phyloP scores from a whole-genome alignment of 176 grass and related monocot genomes.

The Bothriochloa decipiens region DNA sequence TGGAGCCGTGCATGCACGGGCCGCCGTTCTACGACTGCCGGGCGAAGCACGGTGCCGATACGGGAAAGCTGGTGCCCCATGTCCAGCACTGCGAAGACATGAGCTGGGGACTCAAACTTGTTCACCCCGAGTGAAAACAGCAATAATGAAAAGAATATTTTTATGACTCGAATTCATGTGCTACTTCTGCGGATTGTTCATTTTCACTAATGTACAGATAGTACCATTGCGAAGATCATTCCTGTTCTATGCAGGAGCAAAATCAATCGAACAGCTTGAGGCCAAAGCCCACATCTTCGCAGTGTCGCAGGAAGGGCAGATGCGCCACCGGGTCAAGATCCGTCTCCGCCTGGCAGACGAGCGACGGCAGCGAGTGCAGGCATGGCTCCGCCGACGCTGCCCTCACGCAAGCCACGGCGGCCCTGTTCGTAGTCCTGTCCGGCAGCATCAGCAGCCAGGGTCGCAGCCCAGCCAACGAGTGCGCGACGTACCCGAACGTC shows the following conservation, averaged over 20 bases:
- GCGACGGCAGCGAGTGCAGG: constrained; percentile 68
- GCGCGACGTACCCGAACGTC: constrained; percentile 78
- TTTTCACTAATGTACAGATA: no score
- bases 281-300: constrained; percentile 59
- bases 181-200: no score
- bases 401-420: constrained; percentile 49
- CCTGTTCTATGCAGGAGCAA: no score
- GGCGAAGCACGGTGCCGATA: constrained; percentile 33
- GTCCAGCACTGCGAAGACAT: constrained; percentile 58
- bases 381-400: constrained; percentile 73
- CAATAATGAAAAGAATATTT: constrained; percentile 15
- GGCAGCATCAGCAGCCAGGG: constrained; percentile 44
- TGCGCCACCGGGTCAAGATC: constrained; percentile 37
- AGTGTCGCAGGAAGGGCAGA: constrained; percentile 56
- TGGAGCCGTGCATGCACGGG: constrained; percentile 52
- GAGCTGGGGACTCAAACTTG: constrained; percentile 57
- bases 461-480: constrained; percentile 59
- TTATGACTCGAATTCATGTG: not conserved
- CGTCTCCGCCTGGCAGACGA: constrained; percentile 53
- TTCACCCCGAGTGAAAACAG: constrained; percentile 37
- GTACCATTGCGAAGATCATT: no score
- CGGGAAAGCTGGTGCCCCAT: constrained; percentile 43
- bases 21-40: constrained; percentile 45
- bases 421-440: constrained; percentile 1
- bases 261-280: constrained; percentile 61